Conservation (phyloP, 495 filamentous ascomycete species). For the Xylaria flabelliformis region DNA sequence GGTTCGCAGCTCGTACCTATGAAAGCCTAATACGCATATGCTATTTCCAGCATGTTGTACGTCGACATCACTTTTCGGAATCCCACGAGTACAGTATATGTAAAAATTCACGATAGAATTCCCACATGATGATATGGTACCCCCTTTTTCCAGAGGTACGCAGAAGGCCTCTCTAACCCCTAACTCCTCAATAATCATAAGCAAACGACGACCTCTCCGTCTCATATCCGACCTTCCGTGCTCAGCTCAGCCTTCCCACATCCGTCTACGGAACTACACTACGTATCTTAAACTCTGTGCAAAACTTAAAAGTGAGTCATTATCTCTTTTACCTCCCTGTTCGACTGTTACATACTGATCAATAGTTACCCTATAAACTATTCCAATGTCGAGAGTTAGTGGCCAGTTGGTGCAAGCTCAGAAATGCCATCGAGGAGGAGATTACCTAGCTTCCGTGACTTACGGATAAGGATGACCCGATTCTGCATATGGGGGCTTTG, state of each 20-base stretch:
- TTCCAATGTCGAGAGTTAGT: background rate
- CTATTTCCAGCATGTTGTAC: background rate
- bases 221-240: background rate
- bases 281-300: background rate
- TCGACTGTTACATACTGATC: background rate
- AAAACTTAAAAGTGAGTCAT: background rate
- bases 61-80: too few species aligned
- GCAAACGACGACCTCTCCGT: background rate
- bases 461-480: background rate
- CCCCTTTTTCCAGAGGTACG: background rate
- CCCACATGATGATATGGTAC: too few species aligned
- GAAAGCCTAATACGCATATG: too few species aligned
- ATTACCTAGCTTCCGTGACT: background rate
- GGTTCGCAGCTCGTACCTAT: background rate
- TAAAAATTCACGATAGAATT: too few species aligned
- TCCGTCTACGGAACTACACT: background rate
- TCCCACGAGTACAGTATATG: too few species aligned
- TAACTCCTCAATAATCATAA: background rate
- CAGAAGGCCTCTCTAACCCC: background rate
- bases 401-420: background rate
- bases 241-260: background rate
- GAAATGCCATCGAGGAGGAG: background rate
- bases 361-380: background rate
- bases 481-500: background rate
- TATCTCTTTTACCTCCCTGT: background rate